Evolutionary conservation across 2,329 filamentous ascomycete species (phyloP).

Genomic region (Colletotrichum sp.): DNA sequence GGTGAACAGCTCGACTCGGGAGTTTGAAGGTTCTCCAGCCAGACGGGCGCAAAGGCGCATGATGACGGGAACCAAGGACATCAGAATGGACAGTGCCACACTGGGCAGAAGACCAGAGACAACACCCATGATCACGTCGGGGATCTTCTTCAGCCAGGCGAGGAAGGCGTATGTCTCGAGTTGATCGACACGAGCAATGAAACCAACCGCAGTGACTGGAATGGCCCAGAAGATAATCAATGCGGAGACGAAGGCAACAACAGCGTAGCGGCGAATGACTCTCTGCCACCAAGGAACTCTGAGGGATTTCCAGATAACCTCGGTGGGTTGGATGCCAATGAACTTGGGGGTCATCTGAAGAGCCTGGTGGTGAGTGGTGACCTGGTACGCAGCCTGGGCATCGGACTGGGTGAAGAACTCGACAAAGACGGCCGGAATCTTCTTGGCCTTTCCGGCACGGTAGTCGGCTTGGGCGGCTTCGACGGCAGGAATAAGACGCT

Average conservation of each 20-base stretch:
- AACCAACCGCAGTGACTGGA: constrained; percentile 78
- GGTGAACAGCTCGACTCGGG: constrained; percentile 83
- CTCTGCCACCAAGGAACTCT: constrained; percentile 86
- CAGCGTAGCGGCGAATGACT: constrained; percentile 71
- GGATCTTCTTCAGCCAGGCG: constrained; percentile 73
- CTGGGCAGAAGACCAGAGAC: constrained; percentile 85
- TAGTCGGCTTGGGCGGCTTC: constrained; percentile 71
- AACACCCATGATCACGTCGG: constrained; percentile 74
- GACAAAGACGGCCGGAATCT: constrained; percentile 82
- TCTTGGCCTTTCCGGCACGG: constrained; percentile 65
- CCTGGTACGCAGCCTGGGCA: constrained; percentile 86
- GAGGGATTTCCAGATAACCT: constrained; percentile 88
- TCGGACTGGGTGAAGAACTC: constrained; percentile 84
- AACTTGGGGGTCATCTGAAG: constrained; percentile 86
- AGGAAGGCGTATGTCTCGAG: constrained; percentile 71
- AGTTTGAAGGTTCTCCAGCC: constrained; percentile 78
- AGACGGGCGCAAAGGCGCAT: constrained; percentile 78
- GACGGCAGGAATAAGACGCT: constrained; percentile 72
- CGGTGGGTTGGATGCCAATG: constrained; percentile 79
- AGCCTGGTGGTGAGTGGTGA: constrained; percentile 83
- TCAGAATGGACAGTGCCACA: constrained; percentile 78
- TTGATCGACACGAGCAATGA: constrained; percentile 82
- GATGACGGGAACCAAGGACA: constrained; percentile 83
- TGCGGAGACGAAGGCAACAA: constrained; percentile 73
- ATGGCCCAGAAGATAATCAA: constrained; percentile 88